Evolutionary conservation across 345 rosid genomes (phyloP).

Genomic region (Cardiospermum halicacabum): DNA sequence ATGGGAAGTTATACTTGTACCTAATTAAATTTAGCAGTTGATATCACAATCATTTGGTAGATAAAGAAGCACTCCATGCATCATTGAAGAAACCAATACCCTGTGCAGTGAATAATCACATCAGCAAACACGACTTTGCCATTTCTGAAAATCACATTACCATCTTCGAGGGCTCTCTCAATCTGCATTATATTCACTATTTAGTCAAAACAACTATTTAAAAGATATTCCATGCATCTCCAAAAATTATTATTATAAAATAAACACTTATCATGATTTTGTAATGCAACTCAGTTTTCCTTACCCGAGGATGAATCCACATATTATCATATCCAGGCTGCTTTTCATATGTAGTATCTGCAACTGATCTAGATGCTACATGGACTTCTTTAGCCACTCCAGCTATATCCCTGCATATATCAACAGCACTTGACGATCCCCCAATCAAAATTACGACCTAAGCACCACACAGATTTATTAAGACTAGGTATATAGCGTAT

Average conservation of each 20-base stretch:
- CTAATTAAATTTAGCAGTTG: slow-evolving; percentile 24
- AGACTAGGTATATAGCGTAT: not conserved
- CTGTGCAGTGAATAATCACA: slow-evolving; percentile 78
- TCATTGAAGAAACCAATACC: slow-evolving; percentile 30
- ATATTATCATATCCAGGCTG: slow-evolving; percentile 45
- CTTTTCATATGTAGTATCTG: slow-evolving; percentile 36
- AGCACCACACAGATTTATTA: not conserved
- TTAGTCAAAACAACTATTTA: slow-evolving; percentile 14
- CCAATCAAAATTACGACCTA: slow-evolving; percentile 78
- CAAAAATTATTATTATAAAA: not conserved
- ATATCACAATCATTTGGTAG: not conserved
- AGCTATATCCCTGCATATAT: slow-evolving; percentile 69
- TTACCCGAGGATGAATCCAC: slow-evolving; percentile 88
- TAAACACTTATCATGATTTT: not conserved
- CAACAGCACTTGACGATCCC: slow-evolving; percentile 58
- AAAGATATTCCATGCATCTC: slow-evolving; percentile 15
- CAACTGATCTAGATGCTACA: slow-evolving; percentile 53
- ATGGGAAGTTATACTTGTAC: slow-evolving; percentile 87
- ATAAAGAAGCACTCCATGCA: not conserved
- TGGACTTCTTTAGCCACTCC: slow-evolving; percentile 78
- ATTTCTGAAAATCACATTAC: slow-evolving; percentile 52
- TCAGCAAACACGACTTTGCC: slow-evolving; percentile 45
- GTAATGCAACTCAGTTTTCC: slow-evolving; percentile 7
- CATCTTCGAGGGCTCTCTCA: slow-evolving; percentile 49
- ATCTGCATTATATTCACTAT: slow-evolving; percentile 41